Conservation (phyloP, 1,284 basidiomycete genomes). For the Tilletia horrida region DNA sequence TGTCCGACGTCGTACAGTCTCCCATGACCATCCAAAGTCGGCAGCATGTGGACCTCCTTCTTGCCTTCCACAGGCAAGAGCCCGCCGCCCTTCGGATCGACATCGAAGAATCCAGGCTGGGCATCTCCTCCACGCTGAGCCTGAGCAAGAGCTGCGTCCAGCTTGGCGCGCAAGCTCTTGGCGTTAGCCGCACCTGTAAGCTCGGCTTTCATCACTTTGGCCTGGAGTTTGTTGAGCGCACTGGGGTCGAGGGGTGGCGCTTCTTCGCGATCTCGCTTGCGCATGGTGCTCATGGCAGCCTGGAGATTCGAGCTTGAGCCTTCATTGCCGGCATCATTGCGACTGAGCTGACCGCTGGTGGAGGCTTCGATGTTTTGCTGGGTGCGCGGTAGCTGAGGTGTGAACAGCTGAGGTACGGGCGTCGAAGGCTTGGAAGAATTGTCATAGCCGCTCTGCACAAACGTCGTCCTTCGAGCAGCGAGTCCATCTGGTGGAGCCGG, state of each 20-base stretch:
- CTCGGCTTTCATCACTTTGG: conserved; percentile 84
- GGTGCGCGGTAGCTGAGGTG: not conserved
- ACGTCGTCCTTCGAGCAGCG: not conserved
- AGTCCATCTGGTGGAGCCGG: not conserved
- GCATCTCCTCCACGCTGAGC: conserved; percentile 56
- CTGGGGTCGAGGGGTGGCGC: conserved; percentile 54
- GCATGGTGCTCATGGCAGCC: conserved; percentile 7
- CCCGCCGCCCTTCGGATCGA: conserved; percentile 8
- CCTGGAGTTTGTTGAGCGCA: conserved; percentile 86
- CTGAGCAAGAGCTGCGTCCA: conserved; percentile 66
- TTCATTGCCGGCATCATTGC: too few relatives aligned
- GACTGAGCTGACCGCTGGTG: not conserved
- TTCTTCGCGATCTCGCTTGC: not conserved
- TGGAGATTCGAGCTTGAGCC: not conserved
- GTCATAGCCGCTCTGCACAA: conserved; percentile 12
- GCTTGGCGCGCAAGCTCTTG: conserved; percentile 75
- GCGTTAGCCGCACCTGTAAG: conserved; percentile 70
- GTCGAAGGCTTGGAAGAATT: not conserved
- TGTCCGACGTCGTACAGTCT: conserved; percentile 82
- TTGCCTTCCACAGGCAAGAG: not conserved
- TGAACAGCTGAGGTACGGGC: conserved; percentile 5
- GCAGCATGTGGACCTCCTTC: conserved; percentile 70
- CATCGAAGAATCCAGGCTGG: conserved; percentile 31
- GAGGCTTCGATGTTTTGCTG: not conserved
- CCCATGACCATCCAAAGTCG: conserved; percentile 81